A percentile compares a stretch with the other conserved stretches of the same genome.
Conservation (phyloP, 148 eudicot species). For the Rhododendron henanense region DNA sequence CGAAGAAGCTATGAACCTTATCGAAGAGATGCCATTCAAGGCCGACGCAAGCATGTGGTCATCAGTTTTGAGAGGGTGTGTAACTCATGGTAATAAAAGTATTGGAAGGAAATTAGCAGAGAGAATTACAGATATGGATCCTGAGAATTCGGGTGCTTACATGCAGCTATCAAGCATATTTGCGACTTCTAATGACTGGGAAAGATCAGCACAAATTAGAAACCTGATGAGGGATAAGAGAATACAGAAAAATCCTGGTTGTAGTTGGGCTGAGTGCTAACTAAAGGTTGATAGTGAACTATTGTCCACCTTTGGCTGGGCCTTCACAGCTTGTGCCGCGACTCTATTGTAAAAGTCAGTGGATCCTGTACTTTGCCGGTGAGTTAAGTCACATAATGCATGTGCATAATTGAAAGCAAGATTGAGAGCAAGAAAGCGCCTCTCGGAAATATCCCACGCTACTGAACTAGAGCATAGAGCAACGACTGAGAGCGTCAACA, state of each 20-base stretch:
- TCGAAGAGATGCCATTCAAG: slow-evolving; percentile 52
- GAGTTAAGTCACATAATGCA: neutral
- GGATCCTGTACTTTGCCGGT: neutral
- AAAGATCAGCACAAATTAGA: slow-evolving; percentile 54
- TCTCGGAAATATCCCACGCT: neutral
- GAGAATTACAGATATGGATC: slow-evolving; percentile 55
- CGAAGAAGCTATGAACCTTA: slow-evolving; percentile 51
- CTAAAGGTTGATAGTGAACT: neutral
- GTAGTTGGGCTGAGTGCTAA: slow-evolving; percentile 39
- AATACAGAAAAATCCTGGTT: slow-evolving; percentile 58
- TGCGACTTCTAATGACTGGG: slow-evolving; percentile 78
- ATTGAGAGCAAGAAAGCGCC: neutral
- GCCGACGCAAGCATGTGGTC: slow-evolving; percentile 71
- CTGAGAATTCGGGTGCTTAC: slow-evolving; percentile 64
- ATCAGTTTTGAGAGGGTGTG: slow-evolving; percentile 76
- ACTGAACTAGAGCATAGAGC: neutral
- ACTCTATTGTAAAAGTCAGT: neutral
- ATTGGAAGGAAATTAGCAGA: slow-evolving; percentile 59
- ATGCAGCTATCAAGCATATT: slow-evolving; percentile 73
- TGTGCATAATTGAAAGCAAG: neutral
- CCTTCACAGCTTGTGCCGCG: neutral
- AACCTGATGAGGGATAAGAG: slow-evolving; percentile 50
- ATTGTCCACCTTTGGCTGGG: neutral
- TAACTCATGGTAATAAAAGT: slow-evolving; percentile 56
- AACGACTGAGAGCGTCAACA: neutral